Conservation (phyloP, 1,139 yeast species). For the Eremothecium coryli region DNA sequence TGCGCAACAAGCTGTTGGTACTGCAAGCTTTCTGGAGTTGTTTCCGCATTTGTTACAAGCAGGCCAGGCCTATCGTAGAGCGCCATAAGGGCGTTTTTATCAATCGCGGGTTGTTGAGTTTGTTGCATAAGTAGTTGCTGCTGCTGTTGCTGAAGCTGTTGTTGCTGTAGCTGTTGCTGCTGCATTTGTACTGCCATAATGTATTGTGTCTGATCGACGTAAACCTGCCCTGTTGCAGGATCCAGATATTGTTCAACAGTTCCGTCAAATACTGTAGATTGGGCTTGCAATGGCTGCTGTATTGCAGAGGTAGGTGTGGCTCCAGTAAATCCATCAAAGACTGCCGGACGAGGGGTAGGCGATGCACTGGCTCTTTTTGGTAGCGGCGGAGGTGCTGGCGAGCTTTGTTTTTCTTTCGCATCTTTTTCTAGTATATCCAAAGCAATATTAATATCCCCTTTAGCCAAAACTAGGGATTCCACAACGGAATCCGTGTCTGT, state of each 20-base stretch:
- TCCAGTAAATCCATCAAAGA: slow-evolving; percentile 25
- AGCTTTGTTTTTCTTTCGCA: slow-evolving; percentile 5
- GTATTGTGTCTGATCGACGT: slow-evolving; percentile 25
- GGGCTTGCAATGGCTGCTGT: slow-evolving; percentile 10
- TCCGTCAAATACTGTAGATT: slow-evolving; percentile 24
- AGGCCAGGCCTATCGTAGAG: slow-evolving; percentile 28
- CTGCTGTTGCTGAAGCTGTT: slow-evolving; percentile 13
- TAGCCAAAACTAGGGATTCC: slow-evolving; percentile 28
- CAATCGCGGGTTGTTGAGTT: slow-evolving; percentile 15
- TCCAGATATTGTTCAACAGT: slow-evolving; percentile 28
- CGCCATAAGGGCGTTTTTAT: slow-evolving; percentile 25
- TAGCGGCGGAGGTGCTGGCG: slow-evolving; percentile 8
- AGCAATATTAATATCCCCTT: slow-evolving; percentile 28
- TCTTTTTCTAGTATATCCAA: slow-evolving; percentile 21
- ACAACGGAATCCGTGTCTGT: slow-evolving; percentile 26
- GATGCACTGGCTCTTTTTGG: slow-evolving; percentile 8
- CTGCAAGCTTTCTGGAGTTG: slow-evolving; percentile 26
- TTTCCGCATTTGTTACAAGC: slow-evolving; percentile 26
- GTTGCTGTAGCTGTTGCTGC: slow-evolving; percentile 15
- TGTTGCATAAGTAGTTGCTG: slow-evolving; percentile 18
- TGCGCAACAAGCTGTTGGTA: slow-evolving; percentile 34
- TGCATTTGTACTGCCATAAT: slow-evolving; percentile 15
- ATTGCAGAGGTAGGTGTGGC: slow-evolving; percentile 8
- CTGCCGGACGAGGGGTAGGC: slow-evolving; percentile 24
- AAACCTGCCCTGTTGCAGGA: slow-evolving; percentile 27